Base-by-base conservation (phyloP, 2,329 filamentous ascomycete species). In the Ceratocystis eucalypticola region DNA sequence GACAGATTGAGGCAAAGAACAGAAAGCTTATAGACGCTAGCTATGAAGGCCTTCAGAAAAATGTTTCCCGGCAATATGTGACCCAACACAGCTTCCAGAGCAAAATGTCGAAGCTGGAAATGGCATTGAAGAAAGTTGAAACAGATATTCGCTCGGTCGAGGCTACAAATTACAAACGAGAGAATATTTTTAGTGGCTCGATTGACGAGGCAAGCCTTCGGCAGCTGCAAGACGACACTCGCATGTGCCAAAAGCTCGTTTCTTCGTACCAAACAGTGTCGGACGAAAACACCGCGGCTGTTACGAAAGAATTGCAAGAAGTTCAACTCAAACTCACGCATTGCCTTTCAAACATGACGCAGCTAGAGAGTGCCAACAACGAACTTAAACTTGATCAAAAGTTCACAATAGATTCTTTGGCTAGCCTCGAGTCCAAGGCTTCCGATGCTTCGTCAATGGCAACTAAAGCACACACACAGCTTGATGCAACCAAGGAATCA, bases 281-380 rank as follows among this genome's bases (percentile, higher is more conserved):
- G 8, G 53, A 61, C 4, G 59, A 61, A 22, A 22, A 17, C 17
- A 10, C 48, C 30, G 28, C 15, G n/a, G 15, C 64, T 55, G 15
- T 48, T 10, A 30, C n/a, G 10, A 53, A 45, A 17, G 64, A 65
- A 4, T 41, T 59, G 48, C 50, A 44, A n/a, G 28, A 28, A 10
- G 28, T 57, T 15, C 37, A 46, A n/a, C 20, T 65, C 64, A 65
- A 59, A 12, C 37, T 65, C 25, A 53, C 25, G 10, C 48, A 53
- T 5, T 53, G 48, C 10, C 48, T 53, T 4, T 53, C 48, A 6
- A 53, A 25, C 48, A 53, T 53, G 20, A 1, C 20, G 22, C 20
- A 53, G 25, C 48, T 53, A 15, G 22, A 25, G 3, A 53, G 25
- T 53, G 22, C 1, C 22, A 53, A 53, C 48, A 53, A 28, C 0